A percentile compares a stretch with the other conserved stretches of the same genome.
Conservation (phyloP, 345 rosid genomes). For the Barbarea vulgaris region DNA sequence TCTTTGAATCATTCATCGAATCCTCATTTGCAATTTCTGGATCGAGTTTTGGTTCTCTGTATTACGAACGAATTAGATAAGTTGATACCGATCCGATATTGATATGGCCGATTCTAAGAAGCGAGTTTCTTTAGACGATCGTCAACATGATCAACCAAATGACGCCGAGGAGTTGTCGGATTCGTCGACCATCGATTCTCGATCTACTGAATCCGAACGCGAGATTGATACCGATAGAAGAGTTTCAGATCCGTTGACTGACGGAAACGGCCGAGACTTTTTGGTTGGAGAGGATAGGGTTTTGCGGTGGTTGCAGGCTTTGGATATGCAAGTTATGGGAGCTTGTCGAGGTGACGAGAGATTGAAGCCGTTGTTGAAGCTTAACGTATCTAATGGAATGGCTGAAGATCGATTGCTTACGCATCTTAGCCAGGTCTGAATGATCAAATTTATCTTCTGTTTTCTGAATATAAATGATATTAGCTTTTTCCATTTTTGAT, state of each 20-base stretch:
- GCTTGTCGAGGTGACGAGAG: slow-evolving; percentile 99
- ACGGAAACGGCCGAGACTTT: slow-evolving; percentile 63
- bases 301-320: slow-evolving; percentile 85
- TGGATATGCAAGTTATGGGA: slow-evolving; percentile 90
- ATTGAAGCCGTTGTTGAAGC: slow-evolving; percentile 86
- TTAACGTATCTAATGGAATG: slow-evolving; percentile 58
- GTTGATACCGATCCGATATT: slow-evolving; percentile 42
- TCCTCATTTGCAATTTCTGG: slow-evolving; percentile 18
- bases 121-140: slow-evolving; percentile 47
- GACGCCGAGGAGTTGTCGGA: slow-evolving; percentile 48
- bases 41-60: slow-evolving; percentile 26
- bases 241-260: slow-evolving; percentile 63
- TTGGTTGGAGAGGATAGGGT: slow-evolving; percentile 77
- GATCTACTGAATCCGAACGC: slow-evolving; percentile 51
- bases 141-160: slow-evolving; percentile 39
- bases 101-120: slow-evolving; percentile 60
- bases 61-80: background rate
- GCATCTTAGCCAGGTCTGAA: slow-evolving; percentile 77
- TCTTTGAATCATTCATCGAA: slow-evolving; percentile 20
- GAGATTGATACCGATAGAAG: slow-evolving; percentile 39
- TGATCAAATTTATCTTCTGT: background rate
- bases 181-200: slow-evolving; percentile 18
- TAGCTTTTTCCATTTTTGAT: background rate
- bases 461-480: background rate
- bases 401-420: slow-evolving; percentile 82